Evolutionary conservation across 768 basidiomycete species (phyloP).

Genomic region (Asterophora lycoperdoides): DNA sequence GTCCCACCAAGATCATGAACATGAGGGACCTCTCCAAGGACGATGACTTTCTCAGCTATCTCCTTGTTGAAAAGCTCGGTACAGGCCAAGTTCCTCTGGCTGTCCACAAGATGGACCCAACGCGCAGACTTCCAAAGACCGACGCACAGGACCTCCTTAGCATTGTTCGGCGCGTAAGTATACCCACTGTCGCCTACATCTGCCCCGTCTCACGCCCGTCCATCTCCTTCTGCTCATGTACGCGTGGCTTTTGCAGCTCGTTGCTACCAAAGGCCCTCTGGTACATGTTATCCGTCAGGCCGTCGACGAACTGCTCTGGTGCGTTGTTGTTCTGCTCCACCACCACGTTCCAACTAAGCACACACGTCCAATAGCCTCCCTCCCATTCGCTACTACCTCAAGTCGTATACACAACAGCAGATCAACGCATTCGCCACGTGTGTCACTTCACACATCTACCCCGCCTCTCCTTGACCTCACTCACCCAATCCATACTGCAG

Average conservation of each 20-base stretch:
- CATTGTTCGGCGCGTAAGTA: constrained; percentile 72
- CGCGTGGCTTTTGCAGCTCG: constrained; percentile 42
- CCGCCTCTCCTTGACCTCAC: constrained; percentile 21
- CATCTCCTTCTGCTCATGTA: constrained; percentile 21
- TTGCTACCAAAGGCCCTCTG: constrained; percentile 49
- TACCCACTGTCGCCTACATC: constrained; percentile 20
- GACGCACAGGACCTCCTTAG: constrained; percentile 61
- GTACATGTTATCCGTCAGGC: constrained; percentile 62
- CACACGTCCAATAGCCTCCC: constrained; percentile 47
- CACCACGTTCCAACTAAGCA: constrained; percentile 16
- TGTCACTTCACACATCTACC: constrained; percentile 33
- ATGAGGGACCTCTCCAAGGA: constrained; percentile 86
- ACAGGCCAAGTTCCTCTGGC: constrained; percentile 75
- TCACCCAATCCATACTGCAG: constrained; percentile 34
- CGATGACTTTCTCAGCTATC: constrained; percentile 87
- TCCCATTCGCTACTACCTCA: constrained; percentile 74
- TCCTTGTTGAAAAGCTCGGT: constrained; percentile 85
- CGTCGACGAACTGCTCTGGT: constrained; percentile 77
- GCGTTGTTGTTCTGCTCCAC: constrained; percentile 21
- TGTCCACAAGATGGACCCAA: constrained; percentile 88
- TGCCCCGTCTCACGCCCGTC: constrained; percentile 20
- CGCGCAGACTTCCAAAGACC: constrained; percentile 73
- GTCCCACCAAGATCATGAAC: constrained; percentile 86
- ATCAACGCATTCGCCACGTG: constrained; percentile 92
- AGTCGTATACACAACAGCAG: constrained; percentile 74